Evolutionary conservation across 2,329 filamentous ascomycete genomes (phyloP), one percentile per base, ranked within the genome.

Genomic region (Monosporascus sp.): DNA sequence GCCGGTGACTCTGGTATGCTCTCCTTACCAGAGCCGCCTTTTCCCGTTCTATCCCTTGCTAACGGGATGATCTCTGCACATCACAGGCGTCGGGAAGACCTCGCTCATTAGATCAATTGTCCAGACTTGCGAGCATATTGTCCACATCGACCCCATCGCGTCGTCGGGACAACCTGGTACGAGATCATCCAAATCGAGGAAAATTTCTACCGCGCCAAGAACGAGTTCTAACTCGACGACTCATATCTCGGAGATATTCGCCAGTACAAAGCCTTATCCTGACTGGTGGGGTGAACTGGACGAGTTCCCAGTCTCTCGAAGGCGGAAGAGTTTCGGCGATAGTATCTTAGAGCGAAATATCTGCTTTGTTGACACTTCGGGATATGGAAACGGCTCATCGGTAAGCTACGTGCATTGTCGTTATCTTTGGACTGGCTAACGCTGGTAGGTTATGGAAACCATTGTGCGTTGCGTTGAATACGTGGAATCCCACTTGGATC

Each of bases 341-440:
- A 81, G 84, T 22, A 81, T 97, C 40, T 74, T 97, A 46, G 93
- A 97, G 66, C 83, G 93, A 31, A 99, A 99, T 65, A 73, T 99
- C 5, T 96, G 91, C 69, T 97, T 99, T 66, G 85, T 97, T 54
- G 93, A 97, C 72, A 93, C 89, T 2, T 84, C 87, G 11, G 85
- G 86, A 14, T 84, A 82, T 68, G 73, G 77, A 41, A 73, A 68
- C 58, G 78, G 76, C 46, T 76, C 74, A 46, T 81, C 79, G 38
- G 78, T 84, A 70, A 56, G 80, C 69, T 40, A 19, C 16, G n/a
- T 48, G 26, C 43, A 9, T 53, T 19, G 22, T 41, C 26, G 40
- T 24, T 50, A 19, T 27, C 41, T 22, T 16, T 41, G 26, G 31
- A 7, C 41, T 7, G 44, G 48, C 60, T 66, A 22, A 65, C 55